Evolutionary conservation across 1,284 basidiomycete species (phyloP).

Genomic region (Boletus holoroseus): DNA sequence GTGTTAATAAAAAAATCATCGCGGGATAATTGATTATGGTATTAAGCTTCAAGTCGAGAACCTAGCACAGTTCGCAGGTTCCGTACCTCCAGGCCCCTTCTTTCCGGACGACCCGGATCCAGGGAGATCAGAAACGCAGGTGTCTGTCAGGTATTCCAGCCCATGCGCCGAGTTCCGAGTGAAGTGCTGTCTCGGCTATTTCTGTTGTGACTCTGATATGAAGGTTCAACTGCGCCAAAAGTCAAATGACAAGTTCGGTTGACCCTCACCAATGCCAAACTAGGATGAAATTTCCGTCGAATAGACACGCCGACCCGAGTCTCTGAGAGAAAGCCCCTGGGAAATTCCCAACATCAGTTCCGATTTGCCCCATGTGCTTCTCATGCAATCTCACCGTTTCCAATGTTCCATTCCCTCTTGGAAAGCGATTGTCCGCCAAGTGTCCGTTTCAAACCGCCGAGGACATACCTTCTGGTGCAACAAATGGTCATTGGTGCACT

Average conservation of each 20-base stretch:
- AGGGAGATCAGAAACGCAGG: background rate
- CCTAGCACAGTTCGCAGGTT: background rate
- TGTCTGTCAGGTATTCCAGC: background rate
- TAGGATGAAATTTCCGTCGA: background rate
- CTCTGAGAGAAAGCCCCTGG: background rate
- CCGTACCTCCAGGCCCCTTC: background rate
- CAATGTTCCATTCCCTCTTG: slow-evolving; percentile 3
- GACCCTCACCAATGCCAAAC: background rate
- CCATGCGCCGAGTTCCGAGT: background rate
- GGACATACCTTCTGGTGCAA: background rate
- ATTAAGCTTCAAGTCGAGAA: background rate
- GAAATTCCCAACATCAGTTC: background rate
- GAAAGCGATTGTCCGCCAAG: background rate
- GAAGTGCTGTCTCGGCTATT: background rate
- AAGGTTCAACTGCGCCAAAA: background rate
- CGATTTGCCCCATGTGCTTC: slow-evolving; percentile 1
- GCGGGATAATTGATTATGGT: background rate
- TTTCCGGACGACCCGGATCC: background rate
- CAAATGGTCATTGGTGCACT: background rate
- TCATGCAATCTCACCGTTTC: slow-evolving; percentile 3
- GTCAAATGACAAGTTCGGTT: background rate
- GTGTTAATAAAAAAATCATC: slow-evolving; percentile 5
- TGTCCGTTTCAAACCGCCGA: background rate
- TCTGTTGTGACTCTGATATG: background rate
- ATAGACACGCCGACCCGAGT: background rate